Evolutionary conservation across 768 basidiomycete genomes (phyloP).

Genomic region (Daedaleopsis sinensis): DNA sequence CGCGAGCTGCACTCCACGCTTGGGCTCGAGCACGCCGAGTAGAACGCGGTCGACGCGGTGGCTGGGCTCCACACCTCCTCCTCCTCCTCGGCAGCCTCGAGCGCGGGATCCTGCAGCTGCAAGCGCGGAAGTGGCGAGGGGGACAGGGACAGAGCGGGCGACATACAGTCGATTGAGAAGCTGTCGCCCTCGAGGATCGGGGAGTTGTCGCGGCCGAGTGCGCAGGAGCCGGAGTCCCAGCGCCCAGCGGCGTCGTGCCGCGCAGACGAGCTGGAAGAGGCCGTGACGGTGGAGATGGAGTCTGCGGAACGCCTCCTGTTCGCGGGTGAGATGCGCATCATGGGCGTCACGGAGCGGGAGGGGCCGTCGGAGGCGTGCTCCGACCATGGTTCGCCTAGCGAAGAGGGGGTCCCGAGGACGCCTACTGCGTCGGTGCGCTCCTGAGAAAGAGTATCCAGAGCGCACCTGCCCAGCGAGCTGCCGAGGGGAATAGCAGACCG

Average conservation of each 20-base stretch:
- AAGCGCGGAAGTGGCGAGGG: neutral
- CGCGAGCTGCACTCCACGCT: constrained; percentile 7
- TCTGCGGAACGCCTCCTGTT: constrained; percentile 8
- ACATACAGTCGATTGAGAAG: neutral
- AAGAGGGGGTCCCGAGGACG: neutral
- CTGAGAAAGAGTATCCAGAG: neutral
- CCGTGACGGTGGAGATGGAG: constrained; percentile 14
- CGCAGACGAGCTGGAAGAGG: constrained; percentile 14
- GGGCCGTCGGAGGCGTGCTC: neutral
- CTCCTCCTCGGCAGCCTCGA: neutral
- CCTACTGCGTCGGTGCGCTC: neutral
- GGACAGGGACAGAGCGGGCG: neutral
- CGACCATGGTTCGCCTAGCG: constrained; percentile 12
- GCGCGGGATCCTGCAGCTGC: neutral
- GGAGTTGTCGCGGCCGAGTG: neutral
- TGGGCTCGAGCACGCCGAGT: constrained; percentile 13
- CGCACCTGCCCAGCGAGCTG: neutral
- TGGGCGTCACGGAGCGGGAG: neutral
- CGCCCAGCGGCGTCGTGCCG: constrained; percentile 1
- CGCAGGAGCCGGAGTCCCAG: neutral
- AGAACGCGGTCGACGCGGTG: constrained; percentile 17
- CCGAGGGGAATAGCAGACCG: neutral
- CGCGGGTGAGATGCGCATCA: constrained; percentile 2
- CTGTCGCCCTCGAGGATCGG: constrained; percentile 1
- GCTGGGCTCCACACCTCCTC: constrained; percentile 11